Conservation (phyloP, 1,284 basidiomycete species). For the Malassezia brasiliensis region DNA sequence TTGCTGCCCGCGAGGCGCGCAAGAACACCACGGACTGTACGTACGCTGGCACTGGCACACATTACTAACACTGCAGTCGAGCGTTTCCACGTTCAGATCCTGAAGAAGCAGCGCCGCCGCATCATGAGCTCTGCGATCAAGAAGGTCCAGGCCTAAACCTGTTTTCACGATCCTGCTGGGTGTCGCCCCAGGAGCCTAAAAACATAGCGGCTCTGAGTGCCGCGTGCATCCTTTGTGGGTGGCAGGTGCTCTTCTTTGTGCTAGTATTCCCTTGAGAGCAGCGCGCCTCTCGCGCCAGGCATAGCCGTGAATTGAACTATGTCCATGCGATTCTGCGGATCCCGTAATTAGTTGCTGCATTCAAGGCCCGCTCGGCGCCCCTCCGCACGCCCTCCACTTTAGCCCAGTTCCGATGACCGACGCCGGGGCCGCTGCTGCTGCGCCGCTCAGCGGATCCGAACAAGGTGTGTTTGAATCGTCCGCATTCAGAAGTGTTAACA, state of each 20-base stretch:
- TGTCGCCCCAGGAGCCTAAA: background rate
- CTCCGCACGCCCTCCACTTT: conserved; percentile 1
- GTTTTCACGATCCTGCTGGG: background rate
- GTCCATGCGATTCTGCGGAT: background rate
- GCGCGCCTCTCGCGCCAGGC: conserved; percentile 10
- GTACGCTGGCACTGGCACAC: background rate
- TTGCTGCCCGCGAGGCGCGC: conserved; percentile 66
- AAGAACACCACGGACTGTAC: conserved; percentile 67
- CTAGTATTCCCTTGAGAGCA: conserved; percentile 19
- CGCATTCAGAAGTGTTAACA: background rate
- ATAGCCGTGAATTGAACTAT: conserved; percentile 15
- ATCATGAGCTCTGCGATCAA: conserved; percentile 40
- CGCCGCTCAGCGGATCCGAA: background rate
- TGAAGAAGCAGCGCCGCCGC: conserved; percentile 54
- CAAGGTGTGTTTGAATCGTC: conserved; percentile 3
- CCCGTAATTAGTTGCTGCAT: background rate
- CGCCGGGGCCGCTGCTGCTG: background rate
- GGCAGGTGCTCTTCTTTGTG: conserved; percentile 13
- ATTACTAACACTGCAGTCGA: conserved; percentile 52
- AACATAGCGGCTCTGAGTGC: conserved; percentile 14
- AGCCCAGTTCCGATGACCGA: background rate
- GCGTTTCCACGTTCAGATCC: conserved; percentile 59
- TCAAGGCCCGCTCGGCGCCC: too few relatives aligned
- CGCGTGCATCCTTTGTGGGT: conserved; percentile 1
- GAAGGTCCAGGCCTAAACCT: conserved; percentile 38